Conservation (phyloP, 495 filamentous ascomycete species). For the Aspergillus incahuasiensis region DNA sequence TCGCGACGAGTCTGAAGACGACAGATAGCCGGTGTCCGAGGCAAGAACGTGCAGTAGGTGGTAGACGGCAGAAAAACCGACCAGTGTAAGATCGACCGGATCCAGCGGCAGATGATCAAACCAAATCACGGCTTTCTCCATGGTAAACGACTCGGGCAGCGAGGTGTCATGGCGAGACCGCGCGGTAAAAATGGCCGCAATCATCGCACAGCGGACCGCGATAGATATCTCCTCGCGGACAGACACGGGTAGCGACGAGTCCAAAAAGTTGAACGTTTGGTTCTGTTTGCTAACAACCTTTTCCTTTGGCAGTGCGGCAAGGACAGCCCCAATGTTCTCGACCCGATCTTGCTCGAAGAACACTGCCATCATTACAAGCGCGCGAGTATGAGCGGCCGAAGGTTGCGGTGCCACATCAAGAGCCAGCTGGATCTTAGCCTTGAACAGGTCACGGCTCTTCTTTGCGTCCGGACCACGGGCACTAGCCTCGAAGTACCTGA, state of each 20-base stretch:
- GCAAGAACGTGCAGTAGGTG: constrained; percentile 59
- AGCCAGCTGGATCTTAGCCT: constrained; percentile 61
- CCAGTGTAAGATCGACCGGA: constrained; percentile 54
- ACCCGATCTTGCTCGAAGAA: constrained; percentile 43
- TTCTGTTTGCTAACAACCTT: constrained; percentile 29
- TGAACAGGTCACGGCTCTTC: constrained; percentile 41
- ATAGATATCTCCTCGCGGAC: constrained; percentile 62
- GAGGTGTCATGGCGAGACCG: constrained; percentile 31
- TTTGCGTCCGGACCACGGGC: constrained; percentile 37
- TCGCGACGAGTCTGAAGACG: constrained; percentile 35
- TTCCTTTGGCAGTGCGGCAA: constrained; percentile 45
- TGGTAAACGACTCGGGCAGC: constrained; percentile 35
- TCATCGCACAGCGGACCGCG: constrained; percentile 77
- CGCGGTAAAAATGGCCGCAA: constrained; percentile 58
- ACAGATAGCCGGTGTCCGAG: constrained; percentile 48
- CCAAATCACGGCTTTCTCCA: constrained; percentile 40
- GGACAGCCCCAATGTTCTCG: constrained; percentile 44
- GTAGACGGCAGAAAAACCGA: constrained; percentile 75
- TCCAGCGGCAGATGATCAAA: constrained; percentile 44
- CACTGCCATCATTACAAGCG: constrained; percentile 62
- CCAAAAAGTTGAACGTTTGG: constrained; percentile 38
- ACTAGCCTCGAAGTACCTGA: constrained; percentile 52
- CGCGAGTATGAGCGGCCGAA: constrained; percentile 69
- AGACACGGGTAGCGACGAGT: constrained; percentile 44
- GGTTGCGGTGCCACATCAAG: constrained; percentile 71